Evolutionary conservation across 2,329 filamentous ascomycete species (phyloP), one percentile per base, ranked within the genome.

Genomic region (Sporothrix dimorphospora): DNA sequence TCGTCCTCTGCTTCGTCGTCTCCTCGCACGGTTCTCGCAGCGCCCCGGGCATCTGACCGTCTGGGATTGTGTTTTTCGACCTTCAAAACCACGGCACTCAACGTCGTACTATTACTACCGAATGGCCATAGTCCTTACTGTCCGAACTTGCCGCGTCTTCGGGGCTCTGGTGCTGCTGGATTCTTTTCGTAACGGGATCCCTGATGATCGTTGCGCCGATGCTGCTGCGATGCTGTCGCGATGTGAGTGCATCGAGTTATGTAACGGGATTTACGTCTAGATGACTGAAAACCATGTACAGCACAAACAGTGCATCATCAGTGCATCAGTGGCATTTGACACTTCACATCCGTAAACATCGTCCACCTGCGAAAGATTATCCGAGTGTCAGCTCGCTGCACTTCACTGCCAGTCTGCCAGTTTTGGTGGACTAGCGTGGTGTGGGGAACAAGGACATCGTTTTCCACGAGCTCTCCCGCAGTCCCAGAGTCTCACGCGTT

Each of bases 371-470:
- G 61, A 65, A 42, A 42, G 40, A 65, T 61, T 61, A 61, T 14
- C 57, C 57, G 34, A 61, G 30, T 34, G 30, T 6, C 30, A 34
- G 30, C 30, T 34, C 30, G 30, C 30, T 34, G 30, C 30, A 34
- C 30, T 34, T 34, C 30, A 6, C 30, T 34, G 30, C 30, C 3
- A 34, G 30, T 34, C 30, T 34, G 30, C 30, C 30, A 34, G 6
- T 34, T 34, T 34, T 34, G 30, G 30, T 3, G 30, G 16, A 40
- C 57, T 61, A 55, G 51, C 24, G 34, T 45, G 11, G 59, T 65
- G 59, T 65, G 59, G 59, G 59, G 38, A 65, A 38, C 24, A 40
- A 40, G 59, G 59, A 65, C 38, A 45, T 65, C 59, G 59, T 65
- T 65, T 65, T 45, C 59, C 59, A 65, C 12, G 11, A 59, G 14